Evolutionary conservation across 2,329 filamentous ascomycete genomes (phyloP), one percentile per base, ranked within the genome.

Genomic region (Botryotinia convoluta): DNA sequence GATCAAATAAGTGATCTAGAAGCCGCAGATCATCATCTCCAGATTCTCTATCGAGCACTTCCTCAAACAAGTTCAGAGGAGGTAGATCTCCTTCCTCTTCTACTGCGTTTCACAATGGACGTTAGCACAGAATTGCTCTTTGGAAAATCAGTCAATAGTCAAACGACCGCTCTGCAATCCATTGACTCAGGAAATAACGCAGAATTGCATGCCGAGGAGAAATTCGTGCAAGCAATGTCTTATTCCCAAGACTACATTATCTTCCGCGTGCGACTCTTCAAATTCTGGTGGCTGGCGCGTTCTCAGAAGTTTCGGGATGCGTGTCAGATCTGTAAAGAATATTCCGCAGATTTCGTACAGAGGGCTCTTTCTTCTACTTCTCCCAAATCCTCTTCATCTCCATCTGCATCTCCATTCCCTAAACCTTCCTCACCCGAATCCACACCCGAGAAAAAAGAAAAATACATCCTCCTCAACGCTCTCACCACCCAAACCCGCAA

Each of bases 101-200:
- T 85, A 2, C 89, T 89, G 78, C 82, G 83, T 69, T 80, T 89
- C 37, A 89, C 87, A 0, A 82, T 90, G 35, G 87, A 79, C 74
- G 86, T 85, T 0, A 85, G 87, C 0, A 90, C 87, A 0, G 86
- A 86, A 59, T 86, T 90, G 72, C 80, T 90, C 4, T 88, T 90
- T 71, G 88, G 88, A 26, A 82, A 86, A 74, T 84, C 83, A 35
- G 76, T 80, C 18, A 76, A 81, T 44, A 78, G 62, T 45, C 83
- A 85, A 71, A 85, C 84, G 39, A 78, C 86, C 39, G 84, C 83
- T 29, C 76, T 81, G 1, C 74, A 80, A 44, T 79, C 77, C 8
- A 65, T 76, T 51, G 57, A 78, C 48, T 76, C 75, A 0, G 76
- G 74, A 1, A 77, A 76, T 39, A 73, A 59, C 4, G 72, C 73